Conservation (phyloP, 2,329 filamentous ascomycete species). For the Penicillium sp. region DNA sequence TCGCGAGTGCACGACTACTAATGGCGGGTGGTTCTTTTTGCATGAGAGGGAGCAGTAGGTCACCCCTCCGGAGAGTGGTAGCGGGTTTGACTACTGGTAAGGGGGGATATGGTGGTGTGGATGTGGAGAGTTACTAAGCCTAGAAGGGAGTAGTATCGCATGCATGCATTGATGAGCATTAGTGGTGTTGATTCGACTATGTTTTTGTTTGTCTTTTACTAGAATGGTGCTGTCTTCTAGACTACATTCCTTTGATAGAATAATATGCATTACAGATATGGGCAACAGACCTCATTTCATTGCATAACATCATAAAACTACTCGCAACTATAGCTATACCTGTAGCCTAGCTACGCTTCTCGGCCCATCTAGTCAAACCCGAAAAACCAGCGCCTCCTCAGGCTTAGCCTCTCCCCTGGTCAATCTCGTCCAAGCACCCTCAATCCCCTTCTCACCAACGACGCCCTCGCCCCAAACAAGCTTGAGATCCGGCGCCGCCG, state of each 20-base stretch:
- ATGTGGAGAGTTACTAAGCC: too few species aligned
- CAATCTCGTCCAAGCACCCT: constrained; percentile 15
- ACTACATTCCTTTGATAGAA: neutral
- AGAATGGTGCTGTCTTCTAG: neutral
- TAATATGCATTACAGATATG: neutral
- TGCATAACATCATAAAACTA: too few species aligned
- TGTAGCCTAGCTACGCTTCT: too few species aligned
- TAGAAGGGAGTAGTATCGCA: neutral
- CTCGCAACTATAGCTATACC: too few species aligned
- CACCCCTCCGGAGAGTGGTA: too few species aligned
- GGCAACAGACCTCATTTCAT: too few species aligned
- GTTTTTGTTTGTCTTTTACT: neutral
- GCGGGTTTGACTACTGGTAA: too few species aligned
- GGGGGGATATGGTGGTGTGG: too few species aligned
- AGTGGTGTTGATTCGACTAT: neutral
- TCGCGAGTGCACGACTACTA: neutral
- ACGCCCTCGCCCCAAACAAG: constrained; percentile 14
- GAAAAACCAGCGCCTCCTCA: constrained; percentile 16
- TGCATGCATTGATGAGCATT: neutral
- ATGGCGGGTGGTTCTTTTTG: constrained; percentile 11
- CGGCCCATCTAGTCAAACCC: neutral
- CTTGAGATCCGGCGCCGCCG: constrained; percentile 11
- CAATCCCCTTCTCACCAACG: constrained; percentile 10
- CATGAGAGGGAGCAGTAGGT: neutral
- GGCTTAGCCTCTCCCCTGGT: constrained; percentile 6